These are phyloP conservation scores for Nemania sp. DNA, from an alignment of 2,329 filamentous ascomycete species.

Conservation along the genomic window DNA sequence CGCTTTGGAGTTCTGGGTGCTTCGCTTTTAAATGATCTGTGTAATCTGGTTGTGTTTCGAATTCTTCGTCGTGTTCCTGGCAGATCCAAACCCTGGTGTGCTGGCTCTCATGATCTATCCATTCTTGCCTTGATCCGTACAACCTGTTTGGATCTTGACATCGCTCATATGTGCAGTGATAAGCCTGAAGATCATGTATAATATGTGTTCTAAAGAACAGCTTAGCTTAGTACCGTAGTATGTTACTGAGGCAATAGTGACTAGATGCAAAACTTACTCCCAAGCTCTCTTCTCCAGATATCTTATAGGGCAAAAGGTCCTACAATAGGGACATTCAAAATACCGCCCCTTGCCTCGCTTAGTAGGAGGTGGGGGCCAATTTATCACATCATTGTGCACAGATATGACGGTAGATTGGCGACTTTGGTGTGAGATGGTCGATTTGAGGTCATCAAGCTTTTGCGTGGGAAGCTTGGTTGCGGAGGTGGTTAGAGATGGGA, in stretches of 20 bases:
- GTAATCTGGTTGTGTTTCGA: constrained; percentile 15
- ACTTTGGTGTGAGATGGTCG: constrained; percentile 3
- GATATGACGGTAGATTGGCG: background rate
- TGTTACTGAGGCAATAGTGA: background rate
- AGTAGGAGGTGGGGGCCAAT: background rate
- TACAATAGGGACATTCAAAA: constrained; percentile 11
- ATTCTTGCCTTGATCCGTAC: constrained; percentile 24
- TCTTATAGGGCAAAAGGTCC: background rate
- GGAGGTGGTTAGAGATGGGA: background rate
- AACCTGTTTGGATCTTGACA: constrained; percentile 23
- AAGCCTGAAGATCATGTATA: constrained; percentile 27
- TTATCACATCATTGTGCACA: background rate
- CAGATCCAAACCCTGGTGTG: constrained; percentile 26
- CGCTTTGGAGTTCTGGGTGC: background rate
- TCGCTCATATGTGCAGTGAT: constrained; percentile 27
- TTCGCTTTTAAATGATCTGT: background rate
- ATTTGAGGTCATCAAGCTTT: background rate
- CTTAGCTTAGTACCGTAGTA: background rate
- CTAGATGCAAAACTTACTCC: background rate
- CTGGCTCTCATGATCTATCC: constrained; percentile 28
- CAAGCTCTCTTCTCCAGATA: constrained; percentile 10
- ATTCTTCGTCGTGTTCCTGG: constrained; percentile 16
- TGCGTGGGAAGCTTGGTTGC: background rate
- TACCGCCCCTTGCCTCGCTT: background rate
- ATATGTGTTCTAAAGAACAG: background rate